Conservation (phyloP, 1,284 basidiomycete species). For the Pseudozyma sp. region DNA sequence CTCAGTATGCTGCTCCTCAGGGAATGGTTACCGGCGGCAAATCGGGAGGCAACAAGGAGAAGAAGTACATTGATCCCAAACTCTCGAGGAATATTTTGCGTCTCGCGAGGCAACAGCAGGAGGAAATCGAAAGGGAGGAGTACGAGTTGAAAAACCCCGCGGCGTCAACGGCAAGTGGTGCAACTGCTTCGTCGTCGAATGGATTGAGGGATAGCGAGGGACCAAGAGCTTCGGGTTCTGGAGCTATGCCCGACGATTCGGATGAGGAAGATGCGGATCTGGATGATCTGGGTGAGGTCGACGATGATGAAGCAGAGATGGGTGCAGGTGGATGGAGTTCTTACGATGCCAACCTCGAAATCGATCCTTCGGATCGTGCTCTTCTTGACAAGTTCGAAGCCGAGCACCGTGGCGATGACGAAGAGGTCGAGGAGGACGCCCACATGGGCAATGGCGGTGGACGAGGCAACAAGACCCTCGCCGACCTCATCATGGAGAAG, state of each 20-base stretch:
- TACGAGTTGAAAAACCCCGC: slow-evolving; percentile 46
- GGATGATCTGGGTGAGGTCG: slow-evolving; percentile 57
- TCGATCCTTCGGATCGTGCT: slow-evolving; percentile 63
- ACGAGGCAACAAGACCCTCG: slow-evolving; percentile 72
- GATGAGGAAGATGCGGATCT: slow-evolving; percentile 60
- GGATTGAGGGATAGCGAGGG: slow-evolving; percentile 67
- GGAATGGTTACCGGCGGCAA: slow-evolving; percentile 58
- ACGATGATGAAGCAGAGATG: slow-evolving; percentile 61
- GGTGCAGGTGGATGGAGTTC: slow-evolving; percentile 56
- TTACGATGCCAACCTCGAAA: slow-evolving; percentile 62
- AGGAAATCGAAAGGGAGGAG: slow-evolving; percentile 74
- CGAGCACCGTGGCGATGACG: slow-evolving; percentile 40
- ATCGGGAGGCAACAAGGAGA: slow-evolving; percentile 46
- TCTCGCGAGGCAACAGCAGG: slow-evolving; percentile 91
- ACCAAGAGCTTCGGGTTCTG: slow-evolving; percentile 27
- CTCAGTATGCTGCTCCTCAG: slow-evolving; percentile 33
- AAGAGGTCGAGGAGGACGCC: slow-evolving; percentile 36
- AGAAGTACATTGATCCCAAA: slow-evolving; percentile 72
- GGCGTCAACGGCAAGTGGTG: neutral
- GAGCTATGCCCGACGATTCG: slow-evolving; percentile 71
- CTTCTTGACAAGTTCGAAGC: slow-evolving; percentile 63
- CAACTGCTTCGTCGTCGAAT: slow-evolving; percentile 54
- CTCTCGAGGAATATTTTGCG: slow-evolving; percentile 90
- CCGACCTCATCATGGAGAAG: slow-evolving; percentile 95
- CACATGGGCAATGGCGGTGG: slow-evolving; percentile 20